Percentiles rank a stretch among this genome's conserved stretches.
Evolutionary conservation across 169 alveolate species (phyloP).

Genomic region (Eimeria necatrix): DNA sequence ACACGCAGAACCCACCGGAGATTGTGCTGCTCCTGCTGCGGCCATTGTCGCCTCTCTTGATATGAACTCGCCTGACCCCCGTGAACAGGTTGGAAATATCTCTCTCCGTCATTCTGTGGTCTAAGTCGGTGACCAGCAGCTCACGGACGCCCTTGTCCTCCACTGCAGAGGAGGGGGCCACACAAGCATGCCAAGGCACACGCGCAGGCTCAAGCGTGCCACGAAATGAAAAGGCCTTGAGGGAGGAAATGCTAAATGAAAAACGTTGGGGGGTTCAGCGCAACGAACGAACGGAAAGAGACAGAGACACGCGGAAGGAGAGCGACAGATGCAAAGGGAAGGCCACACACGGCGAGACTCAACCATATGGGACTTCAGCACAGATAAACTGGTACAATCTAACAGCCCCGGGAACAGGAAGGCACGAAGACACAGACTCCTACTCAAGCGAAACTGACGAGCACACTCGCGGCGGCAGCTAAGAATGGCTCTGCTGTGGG

Average conservation of each 20-base stretch:
- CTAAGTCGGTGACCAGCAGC: not conserved
- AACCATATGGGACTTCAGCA: not conserved
- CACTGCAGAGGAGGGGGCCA: constrained; percentile 27
- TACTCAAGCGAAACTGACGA: too few relatives aligned
- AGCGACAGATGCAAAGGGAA: not conserved
- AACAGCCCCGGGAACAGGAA: too few relatives aligned
- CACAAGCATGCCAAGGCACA: not conserved
- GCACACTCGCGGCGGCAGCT: too few relatives aligned
- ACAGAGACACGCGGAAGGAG: not conserved
- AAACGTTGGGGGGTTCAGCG: not conserved
- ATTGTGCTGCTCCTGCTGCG: not conserved
- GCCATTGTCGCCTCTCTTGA: constrained; percentile 43
- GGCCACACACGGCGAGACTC: not conserved
- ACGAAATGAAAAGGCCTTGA: not conserved
- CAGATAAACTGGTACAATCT: too few relatives aligned
- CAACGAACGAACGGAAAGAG: not conserved
- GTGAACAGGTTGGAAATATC: not conserved
- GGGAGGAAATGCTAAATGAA: not conserved
- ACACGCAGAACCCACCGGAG: not conserved
- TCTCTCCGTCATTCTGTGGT: not conserved
- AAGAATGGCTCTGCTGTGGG: too few relatives aligned
- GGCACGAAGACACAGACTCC: too few relatives aligned
- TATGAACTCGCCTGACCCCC: not conserved
- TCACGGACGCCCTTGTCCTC: constrained; percentile 27
- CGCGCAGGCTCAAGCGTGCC: not conserved